Conservation (phyloP, 1,139 yeast genomes). For the Meyerozyma smithsonii region DNA sequence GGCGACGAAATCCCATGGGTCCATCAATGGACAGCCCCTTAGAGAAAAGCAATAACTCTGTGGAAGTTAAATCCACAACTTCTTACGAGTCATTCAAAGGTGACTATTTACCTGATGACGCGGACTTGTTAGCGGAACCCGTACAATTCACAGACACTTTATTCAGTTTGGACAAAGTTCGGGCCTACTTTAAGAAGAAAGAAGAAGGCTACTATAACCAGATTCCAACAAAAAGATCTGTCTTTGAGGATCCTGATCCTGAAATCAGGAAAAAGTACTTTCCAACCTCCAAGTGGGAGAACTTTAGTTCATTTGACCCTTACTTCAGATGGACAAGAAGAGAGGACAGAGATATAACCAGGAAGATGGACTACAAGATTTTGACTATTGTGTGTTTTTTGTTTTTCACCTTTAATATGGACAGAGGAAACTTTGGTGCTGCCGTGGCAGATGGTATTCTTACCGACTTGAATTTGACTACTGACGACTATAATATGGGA, state of each 20-base stretch:
- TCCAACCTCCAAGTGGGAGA: constrained; percentile 3
- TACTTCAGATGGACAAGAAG: constrained; percentile 38
- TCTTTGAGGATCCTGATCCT: constrained; percentile 1
- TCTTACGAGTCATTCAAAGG: not conserved
- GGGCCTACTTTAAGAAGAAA: not conserved
- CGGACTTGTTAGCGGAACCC: not conserved
- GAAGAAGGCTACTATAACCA: not conserved
- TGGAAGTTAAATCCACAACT: not conserved
- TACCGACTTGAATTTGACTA: constrained; percentile 37
- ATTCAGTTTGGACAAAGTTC: not conserved
- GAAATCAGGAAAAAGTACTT: not conserved
- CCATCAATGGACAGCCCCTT: too few species aligned
- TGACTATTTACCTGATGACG: not conserved
- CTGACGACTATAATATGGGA: constrained; percentile 46
- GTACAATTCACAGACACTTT: not conserved
- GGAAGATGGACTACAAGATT: constrained; percentile 43
- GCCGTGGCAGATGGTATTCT: constrained; percentile 48
- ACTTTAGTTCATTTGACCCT: constrained; percentile 32
- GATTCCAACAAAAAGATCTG: not conserved
- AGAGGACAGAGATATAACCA: constrained; percentile 36
- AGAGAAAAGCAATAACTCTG: too few species aligned
- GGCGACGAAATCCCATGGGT: too few species aligned
- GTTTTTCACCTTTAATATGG: constrained; percentile 49
- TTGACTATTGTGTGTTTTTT: constrained; percentile 44
- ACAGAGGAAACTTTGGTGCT: constrained; percentile 46